Evolutionary conservation across 768 basidiomycete species (phyloP).

Genomic region (Lanmaoa pseudosensibilis): DNA sequence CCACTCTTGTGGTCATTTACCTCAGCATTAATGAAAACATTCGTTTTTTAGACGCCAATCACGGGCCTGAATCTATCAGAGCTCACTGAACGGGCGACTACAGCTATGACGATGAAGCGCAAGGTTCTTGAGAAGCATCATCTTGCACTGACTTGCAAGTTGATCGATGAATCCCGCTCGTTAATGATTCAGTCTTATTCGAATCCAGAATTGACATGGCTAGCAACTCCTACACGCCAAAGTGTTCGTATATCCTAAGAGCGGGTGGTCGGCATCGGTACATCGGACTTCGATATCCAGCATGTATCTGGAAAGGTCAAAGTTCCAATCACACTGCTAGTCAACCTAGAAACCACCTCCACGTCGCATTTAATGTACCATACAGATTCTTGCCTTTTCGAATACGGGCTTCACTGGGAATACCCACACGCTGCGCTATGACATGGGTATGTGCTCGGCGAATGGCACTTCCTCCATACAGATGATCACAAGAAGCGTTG

Average conservation of each 20-base stretch:
- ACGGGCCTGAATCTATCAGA: background rate
- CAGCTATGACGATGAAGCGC: background rate
- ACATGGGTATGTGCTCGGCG: background rate
- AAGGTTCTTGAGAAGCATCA: background rate
- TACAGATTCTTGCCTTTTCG: background rate
- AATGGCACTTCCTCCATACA: background rate
- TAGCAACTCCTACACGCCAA: background rate
- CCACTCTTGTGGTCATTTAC: background rate
- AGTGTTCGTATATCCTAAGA: background rate
- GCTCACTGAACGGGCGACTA: background rate
- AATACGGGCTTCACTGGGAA: background rate
- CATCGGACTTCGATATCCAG: background rate
- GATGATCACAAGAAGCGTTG: background rate
- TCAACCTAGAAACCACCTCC: background rate
- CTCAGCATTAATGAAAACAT: background rate
- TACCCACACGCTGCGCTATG: background rate
- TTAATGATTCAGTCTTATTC: background rate
- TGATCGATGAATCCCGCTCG: background rate
- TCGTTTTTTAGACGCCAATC: background rate
- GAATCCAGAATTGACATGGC: background rate
- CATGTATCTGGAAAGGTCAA: background rate
- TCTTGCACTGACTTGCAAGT: background rate
- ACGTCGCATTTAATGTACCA: background rate
- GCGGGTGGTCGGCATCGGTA: too few species aligned
- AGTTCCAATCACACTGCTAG: background rate